A percentile compares a stretch with the other conserved stretches of the same genome.
These are phyloP conservation scores for Trametes elegans DNA, from an alignment of 768 basidiomycete species.

Conservation along the genomic window DNA sequence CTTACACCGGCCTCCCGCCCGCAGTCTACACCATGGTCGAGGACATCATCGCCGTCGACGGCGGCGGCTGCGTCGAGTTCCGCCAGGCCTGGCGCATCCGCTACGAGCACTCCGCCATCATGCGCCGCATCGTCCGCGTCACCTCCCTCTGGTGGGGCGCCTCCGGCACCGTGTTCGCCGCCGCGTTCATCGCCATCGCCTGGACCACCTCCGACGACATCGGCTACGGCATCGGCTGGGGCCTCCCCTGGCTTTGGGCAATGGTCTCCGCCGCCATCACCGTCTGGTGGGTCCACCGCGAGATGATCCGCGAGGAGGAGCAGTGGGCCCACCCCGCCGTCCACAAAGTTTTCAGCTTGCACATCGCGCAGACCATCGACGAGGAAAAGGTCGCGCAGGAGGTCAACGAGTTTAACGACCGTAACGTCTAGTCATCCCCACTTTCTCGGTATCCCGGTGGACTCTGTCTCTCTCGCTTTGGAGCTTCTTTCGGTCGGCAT, in stretches of 20 bases:
- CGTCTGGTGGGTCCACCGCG: conserved; percentile 14
- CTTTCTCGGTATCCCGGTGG: not conserved
- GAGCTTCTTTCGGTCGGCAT: not conserved
- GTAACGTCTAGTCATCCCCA: not conserved
- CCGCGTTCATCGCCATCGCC: conserved; percentile 24
- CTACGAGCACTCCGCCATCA: conserved; percentile 29
- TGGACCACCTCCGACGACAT: conserved; percentile 28
- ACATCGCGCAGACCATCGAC: conserved; percentile 13
- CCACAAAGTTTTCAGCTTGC: conserved; percentile 14
- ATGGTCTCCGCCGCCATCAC: conserved; percentile 19
- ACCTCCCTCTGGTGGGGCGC: conserved; percentile 27
- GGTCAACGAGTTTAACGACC: conserved; percentile 6
- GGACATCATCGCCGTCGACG: conserved; percentile 33
- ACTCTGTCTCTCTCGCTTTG: not conserved
- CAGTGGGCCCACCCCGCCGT: conserved; percentile 16
- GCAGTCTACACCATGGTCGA: conserved; percentile 31
- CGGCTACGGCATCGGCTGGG: conserved; percentile 30
- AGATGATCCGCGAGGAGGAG: conserved; percentile 15
- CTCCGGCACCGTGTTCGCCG: conserved; percentile 22
- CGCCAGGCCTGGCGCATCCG: conserved; percentile 33
- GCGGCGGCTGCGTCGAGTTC: conserved; percentile 31
- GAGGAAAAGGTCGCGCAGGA: conserved; percentile 16
- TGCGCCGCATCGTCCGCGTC: conserved; percentile 27
- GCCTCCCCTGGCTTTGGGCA: conserved; percentile 33
- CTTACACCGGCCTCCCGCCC: conserved; percentile 28